Percentiles rank a stretch among this genome's conserved stretches.
Conservation (phyloP, 768 basidiomycete species). For the Russula lepida region DNA sequence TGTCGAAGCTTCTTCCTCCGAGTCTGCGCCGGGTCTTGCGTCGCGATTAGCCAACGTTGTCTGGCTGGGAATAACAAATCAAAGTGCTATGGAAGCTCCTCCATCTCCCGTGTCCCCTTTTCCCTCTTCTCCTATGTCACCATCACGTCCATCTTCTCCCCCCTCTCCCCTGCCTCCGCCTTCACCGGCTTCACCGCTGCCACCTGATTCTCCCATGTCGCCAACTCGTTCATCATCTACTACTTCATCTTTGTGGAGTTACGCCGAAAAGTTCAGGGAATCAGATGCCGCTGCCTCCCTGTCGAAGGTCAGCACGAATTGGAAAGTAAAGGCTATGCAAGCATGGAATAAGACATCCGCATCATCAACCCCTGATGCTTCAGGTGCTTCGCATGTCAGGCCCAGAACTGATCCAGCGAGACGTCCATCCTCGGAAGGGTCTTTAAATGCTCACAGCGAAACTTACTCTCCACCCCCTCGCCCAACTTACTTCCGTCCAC, state of each 20-base stretch:
- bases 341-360: slow-evolving; percentile 24
- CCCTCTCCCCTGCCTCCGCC: slow-evolving; percentile 26
- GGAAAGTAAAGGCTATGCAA: slow-evolving; percentile 55
- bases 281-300: slow-evolving; percentile 64
- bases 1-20: background rate
- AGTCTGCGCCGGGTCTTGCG: slow-evolving; percentile 34
- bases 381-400: background rate
- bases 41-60: slow-evolving; percentile 53
- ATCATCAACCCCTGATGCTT: slow-evolving; percentile 19
- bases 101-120: slow-evolving; percentile 32
- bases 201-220: slow-evolving; percentile 22
- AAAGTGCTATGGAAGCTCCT: slow-evolving; percentile 60
- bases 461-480: slow-evolving; percentile 48
- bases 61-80: slow-evolving; percentile 72
- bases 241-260: slow-evolving; percentile 43
- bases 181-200: slow-evolving; percentile 15
- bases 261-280: slow-evolving; percentile 65
- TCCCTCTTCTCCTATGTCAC: slow-evolving; percentile 31
- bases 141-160: slow-evolving; percentile 30
- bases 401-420: background rate
- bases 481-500: slow-evolving; percentile 49
- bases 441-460: slow-evolving; percentile 23
- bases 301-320: slow-evolving; percentile 68
- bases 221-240: slow-evolving; percentile 16
- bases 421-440: background rate